A percentile compares a stretch with the other conserved stretches of the same genome.
phyloP scores from a whole-genome alignment of 2,329 filamentous ascomycete genomes.

The Colletotrichum gigasporum region DNA sequence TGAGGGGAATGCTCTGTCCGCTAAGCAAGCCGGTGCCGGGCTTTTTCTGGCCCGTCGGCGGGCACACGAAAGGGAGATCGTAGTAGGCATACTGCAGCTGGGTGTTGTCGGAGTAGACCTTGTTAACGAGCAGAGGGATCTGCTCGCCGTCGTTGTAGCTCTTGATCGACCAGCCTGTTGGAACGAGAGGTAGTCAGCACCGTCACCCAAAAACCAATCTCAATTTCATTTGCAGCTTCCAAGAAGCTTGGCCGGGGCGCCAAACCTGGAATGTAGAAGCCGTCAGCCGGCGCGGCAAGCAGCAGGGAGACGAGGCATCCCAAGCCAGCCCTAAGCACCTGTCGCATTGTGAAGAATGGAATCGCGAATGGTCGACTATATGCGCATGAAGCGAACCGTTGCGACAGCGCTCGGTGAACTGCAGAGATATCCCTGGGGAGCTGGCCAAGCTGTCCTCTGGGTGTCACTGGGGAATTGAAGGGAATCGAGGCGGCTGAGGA shows the following conservation, averaged over 20 bases:
- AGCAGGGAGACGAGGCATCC: conserved; percentile 55
- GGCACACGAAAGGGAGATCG: conserved; percentile 88
- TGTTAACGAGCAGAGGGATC: conserved; percentile 89
- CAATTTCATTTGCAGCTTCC: too few relatives aligned
- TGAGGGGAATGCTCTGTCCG: conserved; percentile 81
- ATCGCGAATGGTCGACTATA: neutral
- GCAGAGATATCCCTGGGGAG: neutral
- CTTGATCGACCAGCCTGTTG: conserved; percentile 79
- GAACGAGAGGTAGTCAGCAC: conserved; percentile 23
- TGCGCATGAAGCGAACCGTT: conserved; percentile 1
- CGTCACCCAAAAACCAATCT: neutral
- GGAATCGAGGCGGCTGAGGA: conserved; percentile 4
- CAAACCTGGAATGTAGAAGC: conserved; percentile 89
- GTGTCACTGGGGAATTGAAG: conserved; percentile 6
- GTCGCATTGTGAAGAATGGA: conserved; percentile 32
- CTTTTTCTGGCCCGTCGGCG: conserved; percentile 74
- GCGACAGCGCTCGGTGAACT: neutral
- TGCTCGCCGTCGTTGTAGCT: conserved; percentile 80
- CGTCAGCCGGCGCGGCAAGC: conserved; percentile 55
- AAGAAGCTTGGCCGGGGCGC: conserved; percentile 23
- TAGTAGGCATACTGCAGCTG: conserved; percentile 93
- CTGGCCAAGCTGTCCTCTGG: neutral
- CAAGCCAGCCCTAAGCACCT: conserved; percentile 48
- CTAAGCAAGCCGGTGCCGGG: conserved; percentile 75
- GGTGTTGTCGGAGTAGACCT: conserved; percentile 89